Evolutionary conservation across 148 eudicot genomes (phyloP).

Genomic region (Rhododendron mucronatum): DNA sequence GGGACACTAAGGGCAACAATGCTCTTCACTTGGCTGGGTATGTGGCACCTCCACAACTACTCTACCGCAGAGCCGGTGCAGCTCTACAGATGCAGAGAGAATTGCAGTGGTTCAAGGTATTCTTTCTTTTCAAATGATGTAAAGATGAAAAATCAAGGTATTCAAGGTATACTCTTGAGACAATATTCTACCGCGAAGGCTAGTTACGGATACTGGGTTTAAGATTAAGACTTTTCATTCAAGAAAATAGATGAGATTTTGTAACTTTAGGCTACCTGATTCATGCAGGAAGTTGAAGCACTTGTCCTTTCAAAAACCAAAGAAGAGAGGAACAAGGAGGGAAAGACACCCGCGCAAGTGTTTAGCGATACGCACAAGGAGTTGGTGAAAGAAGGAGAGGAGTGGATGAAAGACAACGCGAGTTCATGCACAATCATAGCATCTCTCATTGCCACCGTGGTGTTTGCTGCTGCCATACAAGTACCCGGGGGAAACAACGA

Average conservation of each 20-base stretch:
- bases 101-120: background rate
- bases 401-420: background rate
- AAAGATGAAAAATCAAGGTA: background rate
- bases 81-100: background rate
- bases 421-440: background rate
- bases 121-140: background rate
- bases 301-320: background rate
- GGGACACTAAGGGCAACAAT: background rate
- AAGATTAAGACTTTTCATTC: background rate
- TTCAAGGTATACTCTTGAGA: background rate
- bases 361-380: background rate
- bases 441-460: background rate
- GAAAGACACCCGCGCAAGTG: background rate
- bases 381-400: background rate
- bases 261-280: background rate
- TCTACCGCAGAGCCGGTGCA: background rate
- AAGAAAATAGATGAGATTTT: background rate
- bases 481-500: background rate
- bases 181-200: background rate
- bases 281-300: background rate
- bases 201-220: background rate
- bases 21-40: background rate
- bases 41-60: background rate
- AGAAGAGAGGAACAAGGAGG: background rate
- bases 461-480: background rate